A percentile compares a stretch with the other conserved stretches of the same genome.
phyloP scores from a whole-genome alignment of 805 yeast genomes.

The Lachancea lanzarotensis region DNA sequence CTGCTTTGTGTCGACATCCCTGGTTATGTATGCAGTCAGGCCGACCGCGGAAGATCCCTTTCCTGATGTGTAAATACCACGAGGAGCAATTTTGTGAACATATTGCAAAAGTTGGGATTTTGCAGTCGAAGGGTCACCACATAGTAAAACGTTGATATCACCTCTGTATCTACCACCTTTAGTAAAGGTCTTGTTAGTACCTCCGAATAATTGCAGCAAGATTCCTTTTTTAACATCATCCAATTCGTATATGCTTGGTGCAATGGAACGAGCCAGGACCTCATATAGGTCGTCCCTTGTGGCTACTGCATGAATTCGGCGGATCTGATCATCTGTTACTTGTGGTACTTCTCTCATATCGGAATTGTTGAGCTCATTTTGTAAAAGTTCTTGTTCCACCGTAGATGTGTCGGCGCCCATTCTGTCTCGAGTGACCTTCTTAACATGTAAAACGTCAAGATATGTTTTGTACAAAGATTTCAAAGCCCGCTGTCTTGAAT shows the following conservation, averaged over 20 bases:
- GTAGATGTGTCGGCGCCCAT: slow-evolving; percentile 77
- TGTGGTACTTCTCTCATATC: slow-evolving; percentile 71
- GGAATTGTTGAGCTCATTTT: slow-evolving; percentile 45
- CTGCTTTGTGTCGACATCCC: slow-evolving; percentile 91
- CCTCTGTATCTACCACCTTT: slow-evolving; percentile 97
- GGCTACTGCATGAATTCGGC: slow-evolving; percentile 53
- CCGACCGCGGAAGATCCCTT: slow-evolving; percentile 99
- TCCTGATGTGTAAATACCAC: slow-evolving; percentile 94
- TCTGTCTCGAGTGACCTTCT: slow-evolving; percentile 75
- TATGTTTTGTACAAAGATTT: slow-evolving; percentile 86
- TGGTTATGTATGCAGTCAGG: slow-evolving; percentile 91
- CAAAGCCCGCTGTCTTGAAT: slow-evolving; percentile 75
- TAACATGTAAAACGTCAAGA: slow-evolving; percentile 88
- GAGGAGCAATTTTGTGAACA: slow-evolving; percentile 91
- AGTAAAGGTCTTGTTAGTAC: slow-evolving; percentile 78
- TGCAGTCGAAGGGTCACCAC: slow-evolving; percentile 99
- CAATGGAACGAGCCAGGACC: slow-evolving; percentile 78
- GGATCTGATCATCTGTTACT: slow-evolving; percentile 63
- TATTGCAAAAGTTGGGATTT: slow-evolving; percentile 93
- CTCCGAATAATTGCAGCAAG: slow-evolving; percentile 87
- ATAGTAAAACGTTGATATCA: slow-evolving; percentile 83
- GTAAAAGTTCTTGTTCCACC: slow-evolving; percentile 36
- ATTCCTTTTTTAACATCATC: slow-evolving; percentile 97
- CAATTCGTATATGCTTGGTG: slow-evolving; percentile 95
- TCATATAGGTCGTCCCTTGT: slow-evolving; percentile 77